Evolutionary conservation across 352 stramenopile species (phyloP).

Genomic region (Pythium aphanidermatum): DNA sequence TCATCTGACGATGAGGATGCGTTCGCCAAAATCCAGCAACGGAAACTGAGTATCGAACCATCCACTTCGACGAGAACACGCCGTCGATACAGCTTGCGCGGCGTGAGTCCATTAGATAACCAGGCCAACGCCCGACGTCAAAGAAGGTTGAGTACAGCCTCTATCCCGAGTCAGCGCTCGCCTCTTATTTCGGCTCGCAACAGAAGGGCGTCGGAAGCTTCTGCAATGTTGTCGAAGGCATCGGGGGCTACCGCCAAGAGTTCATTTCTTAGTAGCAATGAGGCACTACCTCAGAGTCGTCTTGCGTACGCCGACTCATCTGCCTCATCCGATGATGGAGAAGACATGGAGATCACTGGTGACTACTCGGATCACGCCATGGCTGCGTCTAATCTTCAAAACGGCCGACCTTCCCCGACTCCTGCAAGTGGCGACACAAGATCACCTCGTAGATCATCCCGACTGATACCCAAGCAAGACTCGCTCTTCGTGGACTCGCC

Average conservation of each 20-base stretch:
- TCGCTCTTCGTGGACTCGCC: slow-evolving; percentile 24
- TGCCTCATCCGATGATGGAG: slow-evolving; percentile 63
- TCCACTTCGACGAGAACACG: slow-evolving; percentile 22
- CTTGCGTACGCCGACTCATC: slow-evolving; percentile 70
- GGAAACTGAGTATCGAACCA: slow-evolving; percentile 3
- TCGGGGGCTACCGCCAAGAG: slow-evolving; percentile 17
- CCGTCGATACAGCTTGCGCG: slow-evolving; percentile 57
- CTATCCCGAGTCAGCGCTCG: slow-evolving; percentile 3
- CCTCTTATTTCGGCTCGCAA: slow-evolving; percentile 19
- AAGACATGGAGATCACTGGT: slow-evolving; percentile 86
- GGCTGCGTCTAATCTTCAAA: slow-evolving; percentile 7
- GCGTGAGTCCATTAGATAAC: slow-evolving; percentile 75
- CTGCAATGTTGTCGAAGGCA: not conserved
- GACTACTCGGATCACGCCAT: slow-evolving; percentile 55
- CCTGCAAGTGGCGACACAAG: not conserved
- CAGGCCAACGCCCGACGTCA: slow-evolving; percentile 54
- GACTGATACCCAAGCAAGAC: slow-evolving; percentile 2
- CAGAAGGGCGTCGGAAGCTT: slow-evolving; percentile 9
- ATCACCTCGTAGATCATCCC: not conserved
- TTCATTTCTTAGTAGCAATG: slow-evolving; percentile 36
- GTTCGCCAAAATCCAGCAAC: not conserved
- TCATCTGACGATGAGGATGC: slow-evolving; percentile 39
- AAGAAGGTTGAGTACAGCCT: slow-evolving; percentile 24
- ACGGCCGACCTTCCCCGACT: not conserved
- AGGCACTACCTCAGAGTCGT: slow-evolving; percentile 20